Base-by-base conservation (phyloP, 345 rosid genomes). In the Ceriops decandra region DNA sequence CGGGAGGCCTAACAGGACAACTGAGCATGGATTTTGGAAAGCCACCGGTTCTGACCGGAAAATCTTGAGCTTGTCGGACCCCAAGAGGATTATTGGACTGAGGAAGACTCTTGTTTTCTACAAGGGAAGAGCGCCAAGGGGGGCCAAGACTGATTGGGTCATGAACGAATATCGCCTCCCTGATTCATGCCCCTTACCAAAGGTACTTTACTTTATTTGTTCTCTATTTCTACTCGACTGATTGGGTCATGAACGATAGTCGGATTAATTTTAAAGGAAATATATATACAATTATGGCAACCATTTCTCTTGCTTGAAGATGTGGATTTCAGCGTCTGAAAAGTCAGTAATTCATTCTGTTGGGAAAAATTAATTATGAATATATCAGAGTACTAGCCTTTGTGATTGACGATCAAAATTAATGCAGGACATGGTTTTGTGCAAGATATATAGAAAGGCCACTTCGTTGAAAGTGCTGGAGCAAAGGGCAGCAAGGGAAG, bases 131-230 rank as follows among this genome's bases (percentile, higher is more conserved):
- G 82, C 82, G 1, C 80, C 80, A 0, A 64, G 63, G 62, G 82
- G 82, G 7, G 3, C 30, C 77, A 79, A 62, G 63, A 75, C 82
- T n/a, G 82, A 79, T 57, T 79, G 82, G 82, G 74, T 75, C 64
- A 79, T 79, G 82, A 79, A 75, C 49, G 82, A 79, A 60, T 79
- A 79, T 58, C 67, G 77, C 22, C 70, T 79, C 57, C 76, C 76
- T 22, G 27, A 19, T 52, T 33, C 51, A n/a, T 66, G 46, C 58
- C 10, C 72, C 30, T 21, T 76, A 36, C 27, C 71, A 2, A 42
- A 65, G 69, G 69, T 74, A 32, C 8, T 1, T 4, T 9, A 22
- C 42, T 5, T 8, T 26, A 38, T 58, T 22, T 54, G 27, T 5
- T 54, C 24, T 24, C 24, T 54, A 22, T 27, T 56, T 56, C 1